phyloP scores from a whole-genome alignment of 305 asterid species.

The Salvia sclarea region DNA sequence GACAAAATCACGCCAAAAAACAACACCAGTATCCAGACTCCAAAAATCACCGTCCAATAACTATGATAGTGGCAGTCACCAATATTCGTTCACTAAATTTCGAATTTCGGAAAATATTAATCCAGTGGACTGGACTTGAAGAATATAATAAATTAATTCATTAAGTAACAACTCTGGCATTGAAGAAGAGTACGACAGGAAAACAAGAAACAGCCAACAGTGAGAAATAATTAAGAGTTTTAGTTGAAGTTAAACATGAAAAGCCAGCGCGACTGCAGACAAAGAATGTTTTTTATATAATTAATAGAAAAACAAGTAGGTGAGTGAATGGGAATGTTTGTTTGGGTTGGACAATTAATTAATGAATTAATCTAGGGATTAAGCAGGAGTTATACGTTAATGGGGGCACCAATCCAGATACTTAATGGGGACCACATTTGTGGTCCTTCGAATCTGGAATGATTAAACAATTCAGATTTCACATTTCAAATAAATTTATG shows the following conservation, averaged over 20 bases:
- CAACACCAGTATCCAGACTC: neutral
- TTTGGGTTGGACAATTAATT: neutral
- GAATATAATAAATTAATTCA: neutral
- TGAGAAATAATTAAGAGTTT: slow-evolving; percentile 15
- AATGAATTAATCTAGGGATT: neutral
- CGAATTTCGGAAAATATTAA: neutral
- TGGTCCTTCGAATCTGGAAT: slow-evolving; percentile 41
- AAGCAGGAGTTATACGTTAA: neutral
- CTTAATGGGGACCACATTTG: slow-evolving; percentile 44
- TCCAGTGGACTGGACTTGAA: neutral
- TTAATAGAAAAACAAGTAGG: neutral
- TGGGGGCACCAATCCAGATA: slow-evolving; percentile 31
- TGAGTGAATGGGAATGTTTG: neutral
- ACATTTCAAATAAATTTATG: neutral
- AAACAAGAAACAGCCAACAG: neutral
- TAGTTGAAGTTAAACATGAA: neutral
- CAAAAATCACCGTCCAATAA: neutral
- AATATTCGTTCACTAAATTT: neutral
- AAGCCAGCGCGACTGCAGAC: neutral
- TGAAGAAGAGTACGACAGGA: neutral
- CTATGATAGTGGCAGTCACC: slow-evolving; percentile 28
- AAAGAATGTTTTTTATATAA: neutral
- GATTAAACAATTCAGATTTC: slow-evolving; percentile 22
- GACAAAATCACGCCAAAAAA: slow-evolving; percentile 25
- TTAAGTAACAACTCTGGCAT: neutral